Evolutionary conservation across 2,329 filamentous ascomycete genomes (phyloP).

Genomic region (Rosellinia necatrix): DNA sequence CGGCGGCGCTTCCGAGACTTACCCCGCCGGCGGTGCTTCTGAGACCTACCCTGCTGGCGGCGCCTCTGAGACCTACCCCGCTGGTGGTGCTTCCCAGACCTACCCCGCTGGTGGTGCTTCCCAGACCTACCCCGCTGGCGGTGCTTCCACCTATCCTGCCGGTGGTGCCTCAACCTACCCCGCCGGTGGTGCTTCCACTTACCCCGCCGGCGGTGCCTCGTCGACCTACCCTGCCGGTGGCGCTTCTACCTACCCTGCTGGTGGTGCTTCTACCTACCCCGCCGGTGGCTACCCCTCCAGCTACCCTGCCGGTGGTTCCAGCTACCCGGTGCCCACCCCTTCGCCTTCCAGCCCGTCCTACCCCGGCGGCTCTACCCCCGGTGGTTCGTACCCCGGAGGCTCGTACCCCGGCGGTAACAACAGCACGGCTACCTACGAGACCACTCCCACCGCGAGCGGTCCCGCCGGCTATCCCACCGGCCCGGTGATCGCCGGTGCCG

Average conservation of each 20-base stretch:
- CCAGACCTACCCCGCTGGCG: background rate
- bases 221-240: conserved; percentile 7
- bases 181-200: conserved; percentile 12
- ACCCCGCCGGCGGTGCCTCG: conserved; percentile 8
- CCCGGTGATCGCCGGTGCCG: conserved; percentile 28
- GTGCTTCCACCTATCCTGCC: conserved; percentile 4
- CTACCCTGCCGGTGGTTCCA: conserved; percentile 7
- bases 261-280: background rate
- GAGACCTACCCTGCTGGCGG: conserved; percentile 8
- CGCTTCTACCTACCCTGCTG: conserved; percentile 21
- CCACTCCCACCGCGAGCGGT: background rate
- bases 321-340: background rate
- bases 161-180: conserved; percentile 19
- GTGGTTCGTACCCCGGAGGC: background rate
- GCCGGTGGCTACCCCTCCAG: conserved; percentile 2
- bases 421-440: conserved; percentile 12
- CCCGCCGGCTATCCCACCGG: conserved; percentile 15
- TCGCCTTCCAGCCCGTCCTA: conserved; percentile 2
- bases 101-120: background rate
- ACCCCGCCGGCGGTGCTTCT: too few relatives aligned
- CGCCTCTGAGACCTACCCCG: background rate
- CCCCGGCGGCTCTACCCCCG: background rate
- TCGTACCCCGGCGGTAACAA: conserved; percentile 8
- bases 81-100: background rate
- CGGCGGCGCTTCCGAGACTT: background rate